Base-by-base conservation (phyloP, 169 alveolate species). In the Plasmodium cynomolgi region DNA sequence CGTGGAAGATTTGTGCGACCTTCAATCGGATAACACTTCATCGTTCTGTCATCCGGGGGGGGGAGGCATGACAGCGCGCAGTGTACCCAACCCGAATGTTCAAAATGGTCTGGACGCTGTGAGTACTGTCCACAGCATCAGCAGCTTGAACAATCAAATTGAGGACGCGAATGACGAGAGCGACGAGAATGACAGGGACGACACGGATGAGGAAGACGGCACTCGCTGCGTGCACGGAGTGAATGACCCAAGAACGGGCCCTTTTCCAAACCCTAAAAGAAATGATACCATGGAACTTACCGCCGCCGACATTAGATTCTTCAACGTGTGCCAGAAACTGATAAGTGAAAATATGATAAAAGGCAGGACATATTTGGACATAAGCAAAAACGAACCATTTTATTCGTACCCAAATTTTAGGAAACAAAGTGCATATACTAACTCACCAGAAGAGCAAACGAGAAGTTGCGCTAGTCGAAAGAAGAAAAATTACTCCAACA, bases 301-400 rank as follows among this genome's bases (percentile, higher is more conserved):
- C 39, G 23, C 39, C 50, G 56, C 84, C 47, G 83, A 83, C 75
- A 73, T 62, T 74, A 73, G 84, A 31, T 73, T 50, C 91, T 81
- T 81, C 62, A 83, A 92, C 71, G 37, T 33, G 77, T 73, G 71
- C 71, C 71, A 83, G 74, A 83, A 92, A 83, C 44, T 73, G 79
- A 73, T 86, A 26, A 77, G 75, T 83, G 91, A 74, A 72, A 72
- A 93, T 93, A 84, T 81, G 58, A 84, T 58, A 84, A 84, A 93
- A 74, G 77, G 83, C 62, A 62, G 47, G 74, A 7, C 17, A 17
- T 81, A 56, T 31, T 50, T 84, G 37, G 85, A 54, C 9, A 50
- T 79, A 47, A 20, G 71, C 83, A 80, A 79, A 44, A 84, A 75
- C 81, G 93, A 83, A 73, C 54, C 75, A 33, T 81, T 50, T 83